phyloP scores from a whole-genome alignment of 2,329 filamentous ascomycete genomes.

The Shiraia sp. region DNA sequence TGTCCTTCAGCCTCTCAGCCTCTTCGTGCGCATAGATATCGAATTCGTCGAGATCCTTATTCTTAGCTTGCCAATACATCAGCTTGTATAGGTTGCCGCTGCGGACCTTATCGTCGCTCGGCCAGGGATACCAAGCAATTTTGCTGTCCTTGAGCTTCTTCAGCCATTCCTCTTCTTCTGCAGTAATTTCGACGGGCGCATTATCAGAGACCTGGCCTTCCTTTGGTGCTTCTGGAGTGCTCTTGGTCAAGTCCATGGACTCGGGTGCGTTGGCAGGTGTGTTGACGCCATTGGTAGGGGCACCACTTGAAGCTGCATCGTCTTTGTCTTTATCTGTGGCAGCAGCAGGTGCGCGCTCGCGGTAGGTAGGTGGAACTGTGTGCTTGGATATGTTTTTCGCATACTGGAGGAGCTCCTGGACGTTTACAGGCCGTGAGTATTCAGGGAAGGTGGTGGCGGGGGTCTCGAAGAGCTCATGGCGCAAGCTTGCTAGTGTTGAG shows the following conservation, averaged over 20 bases:
- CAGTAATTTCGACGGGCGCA: conserved; percentile 25
- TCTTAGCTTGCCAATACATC: conserved; percentile 26
- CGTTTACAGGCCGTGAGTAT: conserved; percentile 58
- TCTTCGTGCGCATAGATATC: conserved; percentile 27
- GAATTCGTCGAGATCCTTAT: conserved; percentile 24
- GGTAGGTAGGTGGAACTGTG: conserved; percentile 69
- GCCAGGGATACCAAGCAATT: conserved; percentile 72
- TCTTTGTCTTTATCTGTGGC: conserved; percentile 20
- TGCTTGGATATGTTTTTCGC: conserved; percentile 80
- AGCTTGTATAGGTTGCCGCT: conserved; percentile 62
- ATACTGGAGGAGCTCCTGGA: conserved; percentile 75
- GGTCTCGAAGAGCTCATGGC: conserved; percentile 68
- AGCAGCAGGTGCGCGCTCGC: conserved; percentile 26
- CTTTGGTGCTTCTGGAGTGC: conserved; percentile 20
- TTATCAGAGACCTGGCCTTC: conserved; percentile 14
- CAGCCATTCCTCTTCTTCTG: conserved; percentile 40
- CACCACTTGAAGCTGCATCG: conserved; percentile 22
- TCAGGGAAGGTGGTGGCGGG: conserved; percentile 46
- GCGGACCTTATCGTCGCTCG: conserved; percentile 69
- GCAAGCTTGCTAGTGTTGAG: conserved; percentile 69
- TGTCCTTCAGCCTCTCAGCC: conserved; percentile 15
- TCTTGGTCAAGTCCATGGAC: conserved; percentile 23
- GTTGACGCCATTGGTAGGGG: conserved; percentile 33
- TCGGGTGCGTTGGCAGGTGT: conserved; percentile 34
- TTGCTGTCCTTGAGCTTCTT: conserved; percentile 34